Base-by-base conservation (phyloP, 1,139 yeast species). In the Yamadazyma buinensis region DNA sequence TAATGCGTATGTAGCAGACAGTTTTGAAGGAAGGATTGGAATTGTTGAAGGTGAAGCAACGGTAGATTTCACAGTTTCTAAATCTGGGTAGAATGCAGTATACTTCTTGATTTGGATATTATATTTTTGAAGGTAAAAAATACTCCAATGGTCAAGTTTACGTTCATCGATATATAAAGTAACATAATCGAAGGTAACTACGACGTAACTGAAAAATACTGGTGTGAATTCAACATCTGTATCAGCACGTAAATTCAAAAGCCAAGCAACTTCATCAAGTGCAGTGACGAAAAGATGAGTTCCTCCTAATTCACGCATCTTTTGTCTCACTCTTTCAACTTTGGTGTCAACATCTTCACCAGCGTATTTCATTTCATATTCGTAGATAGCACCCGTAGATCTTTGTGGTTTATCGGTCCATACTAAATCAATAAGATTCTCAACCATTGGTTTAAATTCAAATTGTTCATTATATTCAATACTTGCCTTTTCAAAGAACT, bases 221-320 rank as follows among this genome's bases (percentile, higher is more conserved):
- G 81, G 80, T 36, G 67, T 61, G 45, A 58, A 75, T 2, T 71
- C 70, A 25, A 69, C 59, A 36, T 70, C 73, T 13, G 57, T 48
- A 35, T 68, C 74, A 14, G 69, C 54, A 33, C 81, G 57, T 33
- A 75, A 51, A 41, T 75, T 75, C 34, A 75, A 61, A 28, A 75
- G 50, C 80, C 80, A 75, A 1, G 80, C 79, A 34, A 75, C 57
- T 33, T 75, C 78, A 49, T 75, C 80, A 21, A 75, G 52, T 14
- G 72, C 69, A 9, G 69, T 60, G 3, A 72, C 55, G 5, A 75
- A 46, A 33, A 67, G 51, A 37, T 57, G 62, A 3, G 62, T 46
- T 0, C 55, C 55, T 7, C 46, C 37, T 15, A 41, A 37, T 7
- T 46, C 44, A 2, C 36, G 29, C 55, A 67, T 49, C 4, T 47